Base-by-base conservation (phyloP, 2,329 filamentous ascomycete species). In the Ilyonectria robusta region DNA sequence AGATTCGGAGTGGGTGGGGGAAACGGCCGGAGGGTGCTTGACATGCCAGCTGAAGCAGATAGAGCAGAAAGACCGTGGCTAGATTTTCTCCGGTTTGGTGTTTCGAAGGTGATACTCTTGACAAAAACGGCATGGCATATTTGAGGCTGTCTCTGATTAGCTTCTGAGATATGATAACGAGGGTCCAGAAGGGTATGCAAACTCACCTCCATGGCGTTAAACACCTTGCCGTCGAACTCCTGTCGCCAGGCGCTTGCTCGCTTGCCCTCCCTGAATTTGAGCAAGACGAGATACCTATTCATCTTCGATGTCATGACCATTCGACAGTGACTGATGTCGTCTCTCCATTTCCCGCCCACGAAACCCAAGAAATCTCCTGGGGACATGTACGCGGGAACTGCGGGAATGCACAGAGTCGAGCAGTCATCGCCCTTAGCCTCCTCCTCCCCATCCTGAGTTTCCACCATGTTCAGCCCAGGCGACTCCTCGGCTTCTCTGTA, bases 101-200 rank as follows among this genome's bases (percentile, higher is more conserved):
- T 90, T 77, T 94, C 89, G 72, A 98, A 94, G 42, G 93, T 93
- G 73, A 98, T 96, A 2, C 93, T 94, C 79, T 94, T 96, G 80
- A 99, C 92, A 79, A 97, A 97, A 6, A 97, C 94, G 50, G 97
- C 94, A 82, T 97, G 95, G 79, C 95, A 98, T 55, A 94, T 94
- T 82, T 98, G 94, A 44, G 95, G 93, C 93, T 80, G 50, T n/a
- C 26, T 53, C n/a, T 54, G 37, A 62, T 72, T 42, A 80, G 73
- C 50, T 56, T 37, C 8, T 21, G 1, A 15, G 9, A 13, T 35
- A n/a, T 8, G 44, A 17, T 11, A 56, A 33, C 17, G 53, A 23
- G n/a, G 11, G 29, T 17, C 5, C 13, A 6, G 7, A 46, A n/a
- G 4, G 21, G 5, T 23, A 6, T n/a, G 13, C 13, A 13, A 1